These are phyloP conservation scores for Entomortierella parvispora DNA, from an alignment of 192 early-diverging fungal species.

Conservation along the genomic window DNA sequence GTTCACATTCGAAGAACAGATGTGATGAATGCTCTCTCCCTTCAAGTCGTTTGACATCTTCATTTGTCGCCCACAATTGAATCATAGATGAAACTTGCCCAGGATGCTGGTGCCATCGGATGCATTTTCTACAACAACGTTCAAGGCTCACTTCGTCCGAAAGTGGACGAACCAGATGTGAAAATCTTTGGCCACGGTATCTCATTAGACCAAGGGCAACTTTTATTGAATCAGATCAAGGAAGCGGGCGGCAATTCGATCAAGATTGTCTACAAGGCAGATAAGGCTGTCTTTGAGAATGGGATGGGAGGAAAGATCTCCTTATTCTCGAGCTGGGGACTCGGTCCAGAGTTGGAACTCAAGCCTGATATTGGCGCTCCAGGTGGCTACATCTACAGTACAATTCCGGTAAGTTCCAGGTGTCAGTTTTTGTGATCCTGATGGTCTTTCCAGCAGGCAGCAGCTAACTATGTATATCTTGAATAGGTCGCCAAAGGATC, in stretches of 20 bases:
- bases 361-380: conserved; percentile 72
- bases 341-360: conserved; percentile 69
- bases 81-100: conserved; percentile 38
- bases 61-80: background rate
- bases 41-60: background rate
- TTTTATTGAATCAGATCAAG: conserved; percentile 57
- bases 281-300: conserved; percentile 49
- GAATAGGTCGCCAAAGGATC: conserved; percentile 30
- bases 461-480: background rate
- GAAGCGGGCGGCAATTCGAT: conserved; percentile 1
- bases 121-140: conserved; percentile 72
- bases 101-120: conserved; percentile 69
- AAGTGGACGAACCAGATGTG: conserved; percentile 34
- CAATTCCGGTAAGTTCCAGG: conserved; percentile 53
- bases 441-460: background rate
- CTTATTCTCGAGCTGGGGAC: conserved; percentile 78
- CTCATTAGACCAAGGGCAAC: conserved; percentile 55
- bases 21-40: background rate
- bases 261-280: conserved; percentile 19
- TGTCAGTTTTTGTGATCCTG: background rate
- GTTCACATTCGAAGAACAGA: background rate
- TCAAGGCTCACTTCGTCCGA: conserved; percentile 13
- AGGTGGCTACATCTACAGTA: conserved; percentile 70
- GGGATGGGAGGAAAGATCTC: conserved; percentile 72
- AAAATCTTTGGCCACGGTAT: conserved; percentile 70